Base-by-base conservation (phyloP, 2,329 filamentous ascomycete genomes). In the Botrytis deweyae region DNA sequence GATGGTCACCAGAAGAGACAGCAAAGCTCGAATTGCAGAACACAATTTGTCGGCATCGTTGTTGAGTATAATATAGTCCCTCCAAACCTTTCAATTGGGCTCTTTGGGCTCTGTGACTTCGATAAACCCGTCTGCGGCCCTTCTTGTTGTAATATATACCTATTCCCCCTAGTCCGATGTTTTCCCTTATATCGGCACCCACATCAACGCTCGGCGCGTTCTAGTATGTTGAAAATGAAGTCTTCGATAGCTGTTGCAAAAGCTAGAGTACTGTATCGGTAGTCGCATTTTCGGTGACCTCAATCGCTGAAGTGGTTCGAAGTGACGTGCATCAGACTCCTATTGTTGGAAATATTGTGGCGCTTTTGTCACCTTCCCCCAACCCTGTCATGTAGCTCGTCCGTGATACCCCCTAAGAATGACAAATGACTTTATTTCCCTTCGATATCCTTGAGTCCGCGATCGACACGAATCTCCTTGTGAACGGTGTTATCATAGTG, bases 221-320 rank as follows among this genome's bases (percentile, higher is more conserved):
- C 25, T 0, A 25, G 22, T 12, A 12, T 52, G 22, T n/a, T 52
- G 49, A n/a, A 52, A 0, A n/a, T 14, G 4, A 52, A 4, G 49
- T 12, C 22, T 14, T n/a, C 22, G 4, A 25, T 5, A 14, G 4
- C 10, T 52, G 1, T n/a, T 10, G 4, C 25, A 52, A 25, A 52
- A n/a, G 0, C 12, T 1, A n/a, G 3, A n/a, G 22, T 9, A n/a
- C 0, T n/a, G 9, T 46, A 46, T 25, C 5, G 1, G 22, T 10
- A n/a, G 22, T 4, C 0, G 10, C 0, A 0, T n/a, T 2, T 52
- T 14, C 2, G 10, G 49, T 16, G 14, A 8, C 0, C 1, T n/a
- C n/a, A 18, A 16, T n/a, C 0, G 2, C 6, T 18, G 52, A 16
- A 29, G 3, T 16, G 25, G 0, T 16, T 55, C 1, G 12, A 18